These are phyloP conservation scores for Fusarium piperis DNA, from an alignment of 2,329 filamentous ascomycete species.

Conservation along the genomic window DNA sequence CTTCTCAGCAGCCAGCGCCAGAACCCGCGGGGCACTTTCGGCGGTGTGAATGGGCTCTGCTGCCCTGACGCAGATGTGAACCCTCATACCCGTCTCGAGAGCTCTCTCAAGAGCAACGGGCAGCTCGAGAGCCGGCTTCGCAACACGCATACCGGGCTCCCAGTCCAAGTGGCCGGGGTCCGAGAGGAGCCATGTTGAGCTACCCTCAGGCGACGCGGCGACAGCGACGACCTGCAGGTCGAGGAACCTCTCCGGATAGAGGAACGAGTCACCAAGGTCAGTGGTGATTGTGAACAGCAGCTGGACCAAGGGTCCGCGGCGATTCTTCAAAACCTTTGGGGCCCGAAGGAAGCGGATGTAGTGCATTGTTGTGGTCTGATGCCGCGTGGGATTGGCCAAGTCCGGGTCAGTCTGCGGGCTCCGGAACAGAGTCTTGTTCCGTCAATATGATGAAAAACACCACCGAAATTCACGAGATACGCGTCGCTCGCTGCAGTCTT, in stretches of 20 bases:
- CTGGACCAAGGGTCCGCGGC: slow-evolving; percentile 46
- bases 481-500: neutral
- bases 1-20: slow-evolving; percentile 33
- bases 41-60: slow-evolving; percentile 40
- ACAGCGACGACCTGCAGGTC: slow-evolving; percentile 52
- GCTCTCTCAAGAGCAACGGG: slow-evolving; percentile 41
- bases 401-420: neutral
- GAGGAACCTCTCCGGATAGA: slow-evolving; percentile 57
- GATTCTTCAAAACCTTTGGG: slow-evolving; percentile 49
- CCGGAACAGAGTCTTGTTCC: neutral
- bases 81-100: slow-evolving; percentile 35
- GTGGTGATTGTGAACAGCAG: slow-evolving; percentile 66
- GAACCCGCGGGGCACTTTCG: slow-evolving; percentile 40
- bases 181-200: slow-evolving; percentile 39
- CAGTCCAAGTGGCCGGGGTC: slow-evolving; percentile 43
- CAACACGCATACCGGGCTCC: slow-evolving; percentile 52
- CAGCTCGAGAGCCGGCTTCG: slow-evolving; percentile 48
- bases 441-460: neutral
- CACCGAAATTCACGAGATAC: neutral
- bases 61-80: slow-evolving; percentile 44
- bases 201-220: slow-evolving; percentile 28
- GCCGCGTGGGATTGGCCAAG: neutral
- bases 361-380: slow-evolving; percentile 55
- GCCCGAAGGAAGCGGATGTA: slow-evolving; percentile 65
- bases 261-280: slow-evolving; percentile 65